Evolutionary conservation across 1,139 yeast genomes (phyloP), one percentile per base, ranked within the genome.

Genomic region (Debaryomyces coudertii): DNA sequence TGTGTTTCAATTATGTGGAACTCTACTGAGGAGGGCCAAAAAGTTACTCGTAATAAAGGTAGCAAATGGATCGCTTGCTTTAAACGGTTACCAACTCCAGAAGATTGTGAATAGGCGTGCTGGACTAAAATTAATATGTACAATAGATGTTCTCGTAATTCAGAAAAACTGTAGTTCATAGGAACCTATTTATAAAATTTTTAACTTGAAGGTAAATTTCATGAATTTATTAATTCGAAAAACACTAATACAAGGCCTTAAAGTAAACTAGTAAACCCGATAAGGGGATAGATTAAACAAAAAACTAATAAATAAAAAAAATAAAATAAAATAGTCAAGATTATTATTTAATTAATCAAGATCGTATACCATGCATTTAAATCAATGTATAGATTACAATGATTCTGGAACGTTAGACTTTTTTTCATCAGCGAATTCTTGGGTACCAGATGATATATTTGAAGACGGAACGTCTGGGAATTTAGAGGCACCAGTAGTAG

Each of bases 21-120:
- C 53, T 85, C 95, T 20, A 93, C 99, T 0, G 99, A 93, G 66
- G 99, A 93, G 68, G 99, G 99, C 47, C 93, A 93, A 69, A 95
- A 95, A 68, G 99, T 93, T 37, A 83, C 83, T 42, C 80, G 99
- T 61, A 95, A 93, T 63, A 79, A 85, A 40, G 99, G 99, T 25
- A 75, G 73, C 51, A 93, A 93, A 65, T 93, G 78, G 68, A 79
- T 90, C 34, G 98, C 98, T 18, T 93, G 98, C 63, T 93, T 84
- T 66, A 80, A 76, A 62, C 80, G 99, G 61, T 62, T 85, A 46
- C 84, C 90, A 44, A 77, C 77, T 45, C 90, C 89, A 1, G 69
- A 61, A 20, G 71, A 61, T 36, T 63, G 68, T 52, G 65, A 54
- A 36, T 64, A 31, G 36, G 22, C 14, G 31, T 15, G 31, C 22